Evolutionary conservation across 116 monocot genomes (phyloP), one percentile per base, ranked within the genome.

Genomic region (Cymodocea nodosa): DNA sequence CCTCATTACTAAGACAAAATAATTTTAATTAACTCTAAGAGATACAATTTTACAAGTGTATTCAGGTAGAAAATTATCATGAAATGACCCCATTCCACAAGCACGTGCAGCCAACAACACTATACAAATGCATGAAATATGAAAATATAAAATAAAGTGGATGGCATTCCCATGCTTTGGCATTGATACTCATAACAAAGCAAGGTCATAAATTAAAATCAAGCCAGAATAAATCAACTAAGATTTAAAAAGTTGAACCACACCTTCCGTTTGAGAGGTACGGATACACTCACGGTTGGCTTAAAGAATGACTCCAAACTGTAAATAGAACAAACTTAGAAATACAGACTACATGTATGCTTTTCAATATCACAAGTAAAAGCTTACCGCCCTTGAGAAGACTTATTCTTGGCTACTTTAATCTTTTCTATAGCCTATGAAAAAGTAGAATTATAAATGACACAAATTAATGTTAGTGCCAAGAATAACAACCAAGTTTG

Each of bases 251-350:
- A 71, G 36, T 8, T 59, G 52, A 56, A 6, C 56, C 44, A 60
- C 64, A 86, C 95, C 95, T 95, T 95, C 64, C 95, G 52, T 72
- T 95, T 95, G 35, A 81, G 65, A 68, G 90, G 82, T n/a, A 61
- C 53, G 69, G 92, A 80, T 50, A 75, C 35, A 63, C 71, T 86
- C 12, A 60, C 75, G 19, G 79, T 73, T 17, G 98, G 92, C 72
- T 86, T 98, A 65, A 92, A 98, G 67, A 98, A 98, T 4, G 90
- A 90, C 64, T 95, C 95, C 70, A 98, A 60, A 51, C 98, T 98
- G 79, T 51, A 71, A 73, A 63, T 51, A 62, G 6, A 68, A n/a
- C 17, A 62, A n/a, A 62, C 35, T 62, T 62, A 56, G 60, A 35
- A 4, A 24, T 9, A 15, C 16, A 34, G 13, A 5, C 23, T 5